Evolutionary conservation across 257 asterid species (phyloP).

Genomic region (Gentiana straminea): DNA sequence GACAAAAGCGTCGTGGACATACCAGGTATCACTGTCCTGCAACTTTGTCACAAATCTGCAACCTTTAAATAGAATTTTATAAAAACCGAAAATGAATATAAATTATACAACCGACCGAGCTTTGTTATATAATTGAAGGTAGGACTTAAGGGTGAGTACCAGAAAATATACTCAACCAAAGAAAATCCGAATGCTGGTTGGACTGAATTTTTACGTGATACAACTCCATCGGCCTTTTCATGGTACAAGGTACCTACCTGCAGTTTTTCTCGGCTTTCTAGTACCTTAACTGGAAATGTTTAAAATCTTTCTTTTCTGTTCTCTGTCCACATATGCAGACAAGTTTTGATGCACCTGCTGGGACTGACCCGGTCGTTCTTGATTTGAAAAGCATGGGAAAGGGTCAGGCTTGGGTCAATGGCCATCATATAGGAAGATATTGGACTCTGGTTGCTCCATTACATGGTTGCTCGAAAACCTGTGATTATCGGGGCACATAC

Average conservation of each 20-base stretch:
- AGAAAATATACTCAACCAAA: conserved; percentile 30
- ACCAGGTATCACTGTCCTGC: conserved; percentile 40
- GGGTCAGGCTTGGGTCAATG: conserved; percentile 92
- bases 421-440: conserved; percentile 85
- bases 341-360: conserved; percentile 55
- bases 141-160: conserved; percentile 72
- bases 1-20: conserved; percentile 54
- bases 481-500: conserved; percentile 79
- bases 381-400: conserved; percentile 75
- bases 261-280: background rate
- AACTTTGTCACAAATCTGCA: background rate
- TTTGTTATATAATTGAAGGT: conserved; percentile 28
- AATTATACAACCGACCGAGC: background rate
- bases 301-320: background rate
- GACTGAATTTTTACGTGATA: conserved; percentile 43
- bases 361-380: conserved; percentile 66
- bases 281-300: background rate
- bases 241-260: conserved; percentile 62
- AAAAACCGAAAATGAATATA: too few species aligned
- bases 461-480: conserved; percentile 54
- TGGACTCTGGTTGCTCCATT: conserved; percentile 69
- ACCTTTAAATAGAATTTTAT: background rate
- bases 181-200: conserved; percentile 32
- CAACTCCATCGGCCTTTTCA: conserved; percentile 46
- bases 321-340: conserved; percentile 30